Conservation (phyloP, 805 yeast species). For the Teunomyces pallodes region DNA sequence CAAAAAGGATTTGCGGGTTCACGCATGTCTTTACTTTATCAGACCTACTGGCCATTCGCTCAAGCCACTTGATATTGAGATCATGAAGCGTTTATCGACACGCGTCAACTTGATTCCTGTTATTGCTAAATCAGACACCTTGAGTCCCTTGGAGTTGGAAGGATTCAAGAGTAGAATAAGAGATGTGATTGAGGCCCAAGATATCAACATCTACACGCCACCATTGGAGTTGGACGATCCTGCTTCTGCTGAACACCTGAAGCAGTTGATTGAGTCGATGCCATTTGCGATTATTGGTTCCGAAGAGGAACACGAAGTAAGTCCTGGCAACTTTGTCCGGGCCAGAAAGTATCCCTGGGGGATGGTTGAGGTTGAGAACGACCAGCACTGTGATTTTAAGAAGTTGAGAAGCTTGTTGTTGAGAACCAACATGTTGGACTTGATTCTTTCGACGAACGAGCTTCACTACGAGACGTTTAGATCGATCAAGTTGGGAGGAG, state of each 20-base stretch:
- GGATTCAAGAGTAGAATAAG: conserved; percentile 74
- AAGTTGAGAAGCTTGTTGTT: conserved; percentile 74
- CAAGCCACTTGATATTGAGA: conserved; percentile 82
- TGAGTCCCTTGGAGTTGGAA: conserved; percentile 67
- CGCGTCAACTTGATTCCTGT: conserved; percentile 87
- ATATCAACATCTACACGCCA: conserved; percentile 79
- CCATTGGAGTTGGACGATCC: conserved; percentile 74
- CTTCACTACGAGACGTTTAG: conserved; percentile 80
- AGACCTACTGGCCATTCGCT: conserved; percentile 89
- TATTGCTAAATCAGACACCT: conserved; percentile 84
- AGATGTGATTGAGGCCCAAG: conserved; percentile 79
- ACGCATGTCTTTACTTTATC: conserved; percentile 85
- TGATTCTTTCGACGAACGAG: conserved; percentile 76
- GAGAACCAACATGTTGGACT: conserved; percentile 81
- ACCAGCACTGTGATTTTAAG: conserved; percentile 79
- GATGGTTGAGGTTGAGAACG: conserved; percentile 82
- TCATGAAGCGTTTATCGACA: conserved; percentile 77
- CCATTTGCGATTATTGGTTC: conserved; percentile 85
- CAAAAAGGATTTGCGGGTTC: conserved; percentile 81
- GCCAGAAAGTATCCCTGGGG: conserved; percentile 95
- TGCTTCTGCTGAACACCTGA: conserved; percentile 76
- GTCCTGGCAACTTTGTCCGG: conserved; percentile 61
- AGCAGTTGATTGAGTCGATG: conserved; percentile 76
- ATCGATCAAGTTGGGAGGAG: conserved; percentile 58
- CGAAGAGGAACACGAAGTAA: conserved; percentile 63